Conservation (phyloP, 2,329 filamentous ascomycete genomes). For the Zymoseptoria passerinii region DNA sequence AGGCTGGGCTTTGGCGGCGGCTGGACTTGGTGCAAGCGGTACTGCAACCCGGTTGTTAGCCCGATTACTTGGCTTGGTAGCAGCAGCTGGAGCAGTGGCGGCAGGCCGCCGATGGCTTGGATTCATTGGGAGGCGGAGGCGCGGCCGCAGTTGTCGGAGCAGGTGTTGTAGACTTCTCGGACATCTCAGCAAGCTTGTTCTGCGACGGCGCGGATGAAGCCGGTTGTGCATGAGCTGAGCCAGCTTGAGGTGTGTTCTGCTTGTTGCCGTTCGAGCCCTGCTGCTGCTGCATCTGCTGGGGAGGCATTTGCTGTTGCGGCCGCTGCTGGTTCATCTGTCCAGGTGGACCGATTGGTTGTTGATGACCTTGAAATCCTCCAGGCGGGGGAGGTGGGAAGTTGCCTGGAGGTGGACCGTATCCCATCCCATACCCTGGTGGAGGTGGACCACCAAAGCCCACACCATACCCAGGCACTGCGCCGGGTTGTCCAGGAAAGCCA, state of each 20-base stretch:
- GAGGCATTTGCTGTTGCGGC: slow-evolving; percentile 28
- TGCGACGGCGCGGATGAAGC: slow-evolving; percentile 15
- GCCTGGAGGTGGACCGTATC: slow-evolving; percentile 26
- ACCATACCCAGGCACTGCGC: slow-evolving; percentile 50
- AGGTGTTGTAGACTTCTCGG: slow-evolving; percentile 33
- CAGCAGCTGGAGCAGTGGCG: slow-evolving; percentile 44
- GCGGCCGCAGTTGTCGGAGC: slow-evolving; percentile 41
- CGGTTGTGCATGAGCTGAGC: slow-evolving; percentile 17
- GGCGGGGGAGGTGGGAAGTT: slow-evolving; percentile 50
- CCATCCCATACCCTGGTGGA: slow-evolving; percentile 22
- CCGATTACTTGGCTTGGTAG: slow-evolving; percentile 31
- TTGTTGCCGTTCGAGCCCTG: slow-evolving; percentile 32
- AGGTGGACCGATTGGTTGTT: slow-evolving; percentile 50
- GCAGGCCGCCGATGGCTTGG: slow-evolving; percentile 58
- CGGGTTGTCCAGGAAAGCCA: slow-evolving; percentile 37
- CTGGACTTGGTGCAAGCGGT: slow-evolving; percentile 46
- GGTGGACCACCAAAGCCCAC: slow-evolving; percentile 56
- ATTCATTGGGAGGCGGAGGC: slow-evolving; percentile 58
- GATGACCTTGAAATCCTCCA: slow-evolving; percentile 25
- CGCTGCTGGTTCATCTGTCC: slow-evolving; percentile 26
- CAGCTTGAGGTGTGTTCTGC: slow-evolving; percentile 28
- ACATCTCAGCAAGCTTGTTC: slow-evolving; percentile 29
- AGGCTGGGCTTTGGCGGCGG: slow-evolving; percentile 20
- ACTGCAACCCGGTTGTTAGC: slow-evolving; percentile 49
- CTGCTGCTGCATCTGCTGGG: slow-evolving; percentile 41